phyloP scores from a whole-genome alignment of 805 yeast genomes.

The Clavispora santaluciae region DNA sequence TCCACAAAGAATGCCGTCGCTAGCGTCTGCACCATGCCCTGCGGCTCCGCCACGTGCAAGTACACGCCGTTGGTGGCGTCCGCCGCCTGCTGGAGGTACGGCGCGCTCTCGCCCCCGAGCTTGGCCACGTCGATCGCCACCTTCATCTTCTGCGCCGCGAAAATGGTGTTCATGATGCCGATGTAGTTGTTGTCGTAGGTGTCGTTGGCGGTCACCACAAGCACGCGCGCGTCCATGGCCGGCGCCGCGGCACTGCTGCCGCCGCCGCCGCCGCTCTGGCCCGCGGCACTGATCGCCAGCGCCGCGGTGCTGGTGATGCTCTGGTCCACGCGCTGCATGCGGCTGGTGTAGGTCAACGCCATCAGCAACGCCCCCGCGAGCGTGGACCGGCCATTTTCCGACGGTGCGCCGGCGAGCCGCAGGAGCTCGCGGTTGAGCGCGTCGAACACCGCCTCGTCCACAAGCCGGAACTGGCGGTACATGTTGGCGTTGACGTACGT shows the following conservation, averaged over 20 bases:
- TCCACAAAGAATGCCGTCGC: slow-evolving; percentile 80
- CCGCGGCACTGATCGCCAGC: slow-evolving; percentile 37
- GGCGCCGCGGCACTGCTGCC: slow-evolving; percentile 6
- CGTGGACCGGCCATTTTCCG: slow-evolving; percentile 42
- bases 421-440: slow-evolving; percentile 44
- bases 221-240: slow-evolving; percentile 33
- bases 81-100: slow-evolving; percentile 90
- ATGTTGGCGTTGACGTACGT: slow-evolving; percentile 48
- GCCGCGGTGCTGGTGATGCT: slow-evolving; percentile 41
- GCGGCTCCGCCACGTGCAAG: slow-evolving; percentile 58
- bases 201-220: slow-evolving; percentile 65
- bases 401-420: slow-evolving; percentile 15
- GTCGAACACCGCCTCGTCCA: slow-evolving; percentile 68
- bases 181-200: slow-evolving; percentile 75
- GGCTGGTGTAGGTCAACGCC: slow-evolving; percentile 76
- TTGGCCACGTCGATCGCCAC: slow-evolving; percentile 90
- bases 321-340: slow-evolving; percentile 49
- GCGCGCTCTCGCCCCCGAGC: slow-evolving; percentile 55
- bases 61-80: slow-evolving; percentile 94
- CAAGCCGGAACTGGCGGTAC: slow-evolving; percentile 78
- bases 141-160: slow-evolving; percentile 90
- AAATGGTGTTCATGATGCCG: slow-evolving; percentile 91
- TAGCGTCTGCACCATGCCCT: slow-evolving; percentile 79
- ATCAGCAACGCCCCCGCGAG: slow-evolving; percentile 76
- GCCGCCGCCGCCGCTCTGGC: slow-evolving; percentile 13